A percentile compares a stretch with the other conserved stretches of the same genome.
phyloP scores from a whole-genome alignment of 2,329 filamentous ascomycete genomes.

The Sclerotinia spermophila region DNA sequence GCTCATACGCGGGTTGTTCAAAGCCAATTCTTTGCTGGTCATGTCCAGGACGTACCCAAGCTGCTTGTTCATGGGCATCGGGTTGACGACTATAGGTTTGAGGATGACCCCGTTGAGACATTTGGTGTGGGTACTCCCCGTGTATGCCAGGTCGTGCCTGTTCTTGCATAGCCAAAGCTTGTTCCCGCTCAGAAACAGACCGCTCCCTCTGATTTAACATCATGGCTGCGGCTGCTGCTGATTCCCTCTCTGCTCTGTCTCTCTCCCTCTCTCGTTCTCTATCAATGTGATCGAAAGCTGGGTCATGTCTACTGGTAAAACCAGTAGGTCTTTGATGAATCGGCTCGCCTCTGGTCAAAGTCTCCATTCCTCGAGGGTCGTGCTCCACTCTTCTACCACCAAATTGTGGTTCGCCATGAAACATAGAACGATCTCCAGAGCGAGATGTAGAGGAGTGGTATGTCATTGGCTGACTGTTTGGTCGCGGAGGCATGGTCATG shows the following conservation, averaged over 20 bases:
- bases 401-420: slow-evolving; percentile 27
- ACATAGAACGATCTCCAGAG: slow-evolving; percentile 41
- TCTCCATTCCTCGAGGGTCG: slow-evolving; percentile 23
- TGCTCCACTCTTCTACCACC: slow-evolving; percentile 26
- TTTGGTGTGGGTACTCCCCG: slow-evolving; percentile 31
- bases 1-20: slow-evolving; percentile 22
- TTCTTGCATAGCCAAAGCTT: slow-evolving; percentile 38
- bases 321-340: slow-evolving; percentile 28
- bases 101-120: slow-evolving; percentile 29
- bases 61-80: slow-evolving; percentile 32
- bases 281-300: slow-evolving; percentile 52
- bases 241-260: slow-evolving; percentile 36
- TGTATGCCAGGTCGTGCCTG: slow-evolving; percentile 20
- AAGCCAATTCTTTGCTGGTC: slow-evolving; percentile 25
- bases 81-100: slow-evolving; percentile 28
- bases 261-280: slow-evolving; percentile 39
- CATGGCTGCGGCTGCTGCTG: background rate
- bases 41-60: slow-evolving; percentile 34
- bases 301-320: slow-evolving; percentile 34
- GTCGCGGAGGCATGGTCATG: slow-evolving; percentile 34
- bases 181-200: slow-evolving; percentile 34
- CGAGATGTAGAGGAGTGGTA: slow-evolving; percentile 42
- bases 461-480: slow-evolving; percentile 36
- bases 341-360: slow-evolving; percentile 41
- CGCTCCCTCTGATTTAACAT: slow-evolving; percentile 2